Percentiles rank a stretch among this genome's conserved stretches.
These are phyloP conservation scores for Trebouxia sp. DNA, from an alignment of 139 green algal species.

Conservation along the genomic window DNA sequence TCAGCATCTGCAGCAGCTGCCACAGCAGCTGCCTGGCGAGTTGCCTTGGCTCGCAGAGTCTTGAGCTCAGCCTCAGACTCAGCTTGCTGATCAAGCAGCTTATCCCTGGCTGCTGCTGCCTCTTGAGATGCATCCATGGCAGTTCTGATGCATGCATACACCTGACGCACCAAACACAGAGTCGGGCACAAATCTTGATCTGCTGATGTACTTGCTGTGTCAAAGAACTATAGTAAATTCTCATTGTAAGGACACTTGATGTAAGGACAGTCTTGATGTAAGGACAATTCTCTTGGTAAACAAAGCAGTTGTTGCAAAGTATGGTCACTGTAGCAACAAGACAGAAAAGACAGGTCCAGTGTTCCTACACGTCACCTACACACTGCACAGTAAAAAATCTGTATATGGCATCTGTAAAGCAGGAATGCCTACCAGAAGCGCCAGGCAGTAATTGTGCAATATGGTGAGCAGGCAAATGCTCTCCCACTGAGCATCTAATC, in stretches of 20 bases:
- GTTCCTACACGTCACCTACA: neutral
- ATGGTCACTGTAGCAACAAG: neutral
- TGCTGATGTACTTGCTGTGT: neutral
- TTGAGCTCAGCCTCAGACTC: conserved; percentile 20
- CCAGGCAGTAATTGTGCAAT: too few relatives aligned
- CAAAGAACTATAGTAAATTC: too few relatives aligned
- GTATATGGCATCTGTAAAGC: neutral
- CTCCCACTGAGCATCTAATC: too few relatives aligned
- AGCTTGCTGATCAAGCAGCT: conserved; percentile 3
- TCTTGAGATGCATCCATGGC: conserved; percentile 20
- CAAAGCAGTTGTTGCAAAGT: too few relatives aligned
- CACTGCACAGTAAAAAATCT: neutral
- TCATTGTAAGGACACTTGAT: too few relatives aligned
- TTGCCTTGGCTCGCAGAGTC: neutral
- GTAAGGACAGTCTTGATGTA: too few relatives aligned
- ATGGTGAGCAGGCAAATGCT: too few relatives aligned
- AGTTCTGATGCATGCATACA: conserved; percentile 12
- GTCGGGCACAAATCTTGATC: neutral
- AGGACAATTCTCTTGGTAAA: too few relatives aligned
- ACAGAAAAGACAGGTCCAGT: neutral
- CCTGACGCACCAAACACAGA: neutral
- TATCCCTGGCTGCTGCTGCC: conserved; percentile 13
- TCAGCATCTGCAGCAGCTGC: conserved; percentile 21
- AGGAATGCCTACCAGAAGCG: too few relatives aligned
- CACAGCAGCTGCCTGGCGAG: conserved; percentile 10